These are phyloP conservation scores for Urostyla sp. DNA, from an alignment of 73 alveolate species.

Conservation along the genomic window DNA sequence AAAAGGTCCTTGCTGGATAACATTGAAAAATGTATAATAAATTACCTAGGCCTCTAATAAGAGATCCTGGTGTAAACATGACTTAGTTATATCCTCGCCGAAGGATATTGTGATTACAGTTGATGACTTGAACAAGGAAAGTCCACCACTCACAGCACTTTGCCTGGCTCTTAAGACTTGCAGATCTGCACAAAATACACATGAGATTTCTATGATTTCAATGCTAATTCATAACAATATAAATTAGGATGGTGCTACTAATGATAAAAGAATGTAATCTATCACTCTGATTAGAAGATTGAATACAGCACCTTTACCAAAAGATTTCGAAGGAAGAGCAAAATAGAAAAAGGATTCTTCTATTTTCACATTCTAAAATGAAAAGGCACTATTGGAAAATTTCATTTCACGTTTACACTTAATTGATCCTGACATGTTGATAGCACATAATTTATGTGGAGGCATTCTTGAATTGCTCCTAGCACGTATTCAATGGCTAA, in stretches of 20 bases:
- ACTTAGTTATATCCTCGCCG: conserved; percentile 73
- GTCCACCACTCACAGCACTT: conserved; percentile 90
- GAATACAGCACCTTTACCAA: conserved; percentile 64
- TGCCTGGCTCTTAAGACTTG: conserved; percentile 78
- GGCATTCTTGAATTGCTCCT: conserved; percentile 81
- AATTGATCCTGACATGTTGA: conserved; percentile 95
- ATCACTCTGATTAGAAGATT: conserved; percentile 78
- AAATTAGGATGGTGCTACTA: conserved; percentile 78
- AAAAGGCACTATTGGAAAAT: conserved; percentile 78
- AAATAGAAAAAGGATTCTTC: conserved; percentile 31
- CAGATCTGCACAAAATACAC: conserved; percentile 71
- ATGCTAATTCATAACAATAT: conserved; percentile 68
- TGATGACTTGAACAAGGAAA: conserved; percentile 68
- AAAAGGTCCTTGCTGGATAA: conserved; percentile 98
- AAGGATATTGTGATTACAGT: conserved; percentile 72
- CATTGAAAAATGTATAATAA: conserved; percentile 75
- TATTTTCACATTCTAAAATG: conserved; percentile 72
- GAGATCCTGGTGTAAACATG: conserved; percentile 86
- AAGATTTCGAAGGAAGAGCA: conserved; percentile 41
- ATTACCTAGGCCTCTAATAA: conserved; percentile 66
- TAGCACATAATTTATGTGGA: conserved; percentile 92
- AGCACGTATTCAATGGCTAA: conserved; percentile 81
- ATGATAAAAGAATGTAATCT: conserved; percentile 56
- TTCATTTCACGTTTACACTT: conserved; percentile 77
- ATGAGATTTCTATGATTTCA: conserved; percentile 83